These are phyloP conservation scores for Cercospora sp. DNA, from an alignment of 2,329 filamentous ascomycete species.

Conservation along the genomic window DNA sequence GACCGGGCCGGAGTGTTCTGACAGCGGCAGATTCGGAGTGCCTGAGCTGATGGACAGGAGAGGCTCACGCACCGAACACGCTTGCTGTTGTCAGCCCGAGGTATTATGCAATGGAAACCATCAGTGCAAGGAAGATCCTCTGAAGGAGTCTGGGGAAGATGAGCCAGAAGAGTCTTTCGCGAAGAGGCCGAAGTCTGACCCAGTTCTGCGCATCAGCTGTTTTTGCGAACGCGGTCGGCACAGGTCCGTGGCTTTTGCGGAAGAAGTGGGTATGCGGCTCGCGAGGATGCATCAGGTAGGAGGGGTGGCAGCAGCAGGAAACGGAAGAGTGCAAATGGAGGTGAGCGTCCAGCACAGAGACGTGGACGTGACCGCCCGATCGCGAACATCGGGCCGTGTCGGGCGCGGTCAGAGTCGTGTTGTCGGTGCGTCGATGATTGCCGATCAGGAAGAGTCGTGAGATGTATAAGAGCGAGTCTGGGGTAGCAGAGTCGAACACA, in stretches of 20 bases:
- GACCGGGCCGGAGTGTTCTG: constrained; percentile 8
- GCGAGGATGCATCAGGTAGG: constrained; percentile 2
- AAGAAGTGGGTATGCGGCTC: constrained; percentile 24
- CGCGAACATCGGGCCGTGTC: constrained; percentile 1
- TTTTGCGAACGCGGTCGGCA: constrained; percentile 34
- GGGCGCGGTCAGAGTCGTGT: constrained; percentile 7
- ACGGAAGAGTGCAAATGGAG: constrained; percentile 25
- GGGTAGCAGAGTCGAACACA: not conserved
- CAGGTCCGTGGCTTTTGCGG: constrained; percentile 33
- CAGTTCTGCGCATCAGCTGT: constrained; percentile 25
- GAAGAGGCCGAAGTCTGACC: constrained; percentile 2
- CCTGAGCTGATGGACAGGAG: not conserved
- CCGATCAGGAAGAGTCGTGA: constrained; percentile 12
- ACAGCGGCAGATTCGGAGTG: constrained; percentile 15
- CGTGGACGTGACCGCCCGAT: not conserved
- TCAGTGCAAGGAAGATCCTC: constrained; percentile 13
- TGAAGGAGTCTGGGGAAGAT: constrained; percentile 4
- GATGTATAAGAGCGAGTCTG: constrained; percentile 13
- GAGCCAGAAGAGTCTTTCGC: not conserved
- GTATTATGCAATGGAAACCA: constrained; percentile 1
- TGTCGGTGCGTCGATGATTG: not conserved
- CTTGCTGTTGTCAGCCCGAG: not conserved
- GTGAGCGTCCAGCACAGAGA: constrained; percentile 18
- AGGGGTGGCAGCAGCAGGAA: constrained; percentile 15
- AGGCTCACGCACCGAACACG: constrained; percentile 7